Percentiles rank a stretch among this genome's conserved stretches.
Conservation (phyloP, 176 grass and related monocot genomes). For the Pontederia paniculata region DNA sequence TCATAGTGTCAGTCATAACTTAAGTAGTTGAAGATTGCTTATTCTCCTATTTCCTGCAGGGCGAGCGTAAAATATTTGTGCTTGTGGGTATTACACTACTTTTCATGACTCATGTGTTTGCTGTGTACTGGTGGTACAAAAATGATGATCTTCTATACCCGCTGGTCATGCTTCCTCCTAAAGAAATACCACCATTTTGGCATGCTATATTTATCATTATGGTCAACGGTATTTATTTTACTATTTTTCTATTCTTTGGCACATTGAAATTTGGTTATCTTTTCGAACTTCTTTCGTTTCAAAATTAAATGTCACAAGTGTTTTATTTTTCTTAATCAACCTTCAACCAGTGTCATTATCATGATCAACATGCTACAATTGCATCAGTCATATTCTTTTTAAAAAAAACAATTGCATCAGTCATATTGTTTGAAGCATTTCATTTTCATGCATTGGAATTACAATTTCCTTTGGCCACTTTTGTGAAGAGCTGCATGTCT, state of each 20-base stretch:
- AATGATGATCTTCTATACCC: conserved; percentile 78
- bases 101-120: conserved; percentile 73
- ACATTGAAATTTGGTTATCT: background rate
- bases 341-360: too few relatives aligned
- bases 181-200: conserved; percentile 99
- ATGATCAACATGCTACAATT: too few relatives aligned
- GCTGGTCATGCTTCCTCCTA: conserved; percentile 74
- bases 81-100: conserved; percentile 85
- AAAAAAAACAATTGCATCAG: too few relatives aligned
- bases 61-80: conserved; percentile 72
- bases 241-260: conserved; percentile 9
- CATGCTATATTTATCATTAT: conserved; percentile 88
- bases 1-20: background rate
- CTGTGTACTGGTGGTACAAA: conserved; percentile 94
- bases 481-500: too few relatives aligned
- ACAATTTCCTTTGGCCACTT: too few relatives aligned
- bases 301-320: background rate
- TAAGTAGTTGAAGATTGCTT: conserved; percentile 10
- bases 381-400: too few relatives aligned
- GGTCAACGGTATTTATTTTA: conserved; percentile 71
- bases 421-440: too few relatives aligned
- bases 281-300: background rate
- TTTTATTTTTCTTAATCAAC: background rate
- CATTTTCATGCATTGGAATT: too few relatives aligned
- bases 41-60: conserved; percentile 33